phyloP scores from a whole-genome alignment of 257 asterid species.

The Solanum corneliomulleri region DNA sequence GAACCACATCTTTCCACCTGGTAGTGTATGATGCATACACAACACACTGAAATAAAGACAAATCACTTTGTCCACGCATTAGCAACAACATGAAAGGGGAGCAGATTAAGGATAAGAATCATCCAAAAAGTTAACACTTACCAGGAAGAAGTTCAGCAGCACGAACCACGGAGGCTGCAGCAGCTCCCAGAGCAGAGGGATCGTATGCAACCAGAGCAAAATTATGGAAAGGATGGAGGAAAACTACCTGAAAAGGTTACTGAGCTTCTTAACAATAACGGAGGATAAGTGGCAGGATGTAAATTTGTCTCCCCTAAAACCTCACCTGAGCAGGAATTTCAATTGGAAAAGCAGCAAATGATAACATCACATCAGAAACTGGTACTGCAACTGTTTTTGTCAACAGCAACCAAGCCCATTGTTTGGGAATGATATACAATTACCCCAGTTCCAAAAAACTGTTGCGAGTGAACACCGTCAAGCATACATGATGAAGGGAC shows the following conservation, averaged over 20 bases:
- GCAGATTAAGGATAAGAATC: background rate
- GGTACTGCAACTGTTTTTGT: constrained; percentile 94
- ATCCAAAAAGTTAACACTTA: constrained; percentile 5
- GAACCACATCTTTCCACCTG: background rate
- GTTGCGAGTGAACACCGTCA: constrained; percentile 97
- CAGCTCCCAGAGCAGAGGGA: constrained; percentile 78
- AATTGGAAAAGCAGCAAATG: constrained; percentile 97
- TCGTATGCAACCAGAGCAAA: constrained; percentile 93
- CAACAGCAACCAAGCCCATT: constrained; percentile 94
- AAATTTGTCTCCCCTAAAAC: background rate
- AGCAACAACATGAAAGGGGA: background rate
- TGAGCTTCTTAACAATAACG: background rate
- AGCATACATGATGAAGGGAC: constrained; percentile 98
- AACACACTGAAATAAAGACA: background rate
- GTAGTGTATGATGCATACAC: background rate
- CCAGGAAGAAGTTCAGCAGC: constrained; percentile 99
- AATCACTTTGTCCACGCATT: background rate
- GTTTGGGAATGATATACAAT: constrained; percentile 78
- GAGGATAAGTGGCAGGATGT: background rate
- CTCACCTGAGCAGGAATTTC: constrained; percentile 97
- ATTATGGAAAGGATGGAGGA: constrained; percentile 97
- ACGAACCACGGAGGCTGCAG: constrained; percentile 73
- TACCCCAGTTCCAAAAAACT: constrained; percentile 92
- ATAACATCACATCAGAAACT: constrained; percentile 92
- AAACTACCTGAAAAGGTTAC: constrained; percentile 64